Conservation (phyloP, 2,329 filamentous ascomycete species). For the Exophiala spinifera region DNA sequence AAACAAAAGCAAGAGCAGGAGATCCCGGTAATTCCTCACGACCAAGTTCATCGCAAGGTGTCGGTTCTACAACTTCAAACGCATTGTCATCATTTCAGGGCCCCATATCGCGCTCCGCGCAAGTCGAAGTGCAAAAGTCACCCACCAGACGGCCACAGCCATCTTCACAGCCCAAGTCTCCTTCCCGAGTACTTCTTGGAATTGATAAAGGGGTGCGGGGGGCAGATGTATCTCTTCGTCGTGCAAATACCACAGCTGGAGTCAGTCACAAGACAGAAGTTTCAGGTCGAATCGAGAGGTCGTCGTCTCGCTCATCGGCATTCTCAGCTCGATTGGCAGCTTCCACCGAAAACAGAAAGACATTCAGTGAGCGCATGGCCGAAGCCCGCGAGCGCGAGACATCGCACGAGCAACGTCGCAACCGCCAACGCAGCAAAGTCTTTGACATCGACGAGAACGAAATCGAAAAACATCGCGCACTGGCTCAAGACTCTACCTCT, state of each 20-base stretch:
- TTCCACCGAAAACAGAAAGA: constrained; percentile 40
- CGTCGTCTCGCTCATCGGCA: constrained; percentile 26
- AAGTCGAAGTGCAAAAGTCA: constrained; percentile 74
- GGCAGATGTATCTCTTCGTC: constrained; percentile 78
- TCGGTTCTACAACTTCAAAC: constrained; percentile 27
- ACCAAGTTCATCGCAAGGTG: constrained; percentile 25
- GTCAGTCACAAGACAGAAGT: constrained; percentile 5
- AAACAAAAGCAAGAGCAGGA: constrained; percentile 50
- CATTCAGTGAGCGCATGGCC: constrained; percentile 83
- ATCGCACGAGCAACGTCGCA: constrained; percentile 37
- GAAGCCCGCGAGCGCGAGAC: constrained; percentile 55
- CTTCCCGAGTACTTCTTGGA: constrained; percentile 74
- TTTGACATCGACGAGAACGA: constrained; percentile 45
- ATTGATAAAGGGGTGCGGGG: constrained; percentile 85
- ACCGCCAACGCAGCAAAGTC: constrained; percentile 41
- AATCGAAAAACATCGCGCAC: constrained; percentile 41
- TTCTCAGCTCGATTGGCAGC: constrained; percentile 25
- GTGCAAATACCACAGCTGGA: constrained; percentile 47
- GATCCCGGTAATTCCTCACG: constrained; percentile 21
- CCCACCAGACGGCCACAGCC: constrained; percentile 53
- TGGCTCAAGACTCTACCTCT: constrained; percentile 33
- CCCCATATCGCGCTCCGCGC: constrained; percentile 22
- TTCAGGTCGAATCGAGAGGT: constrained; percentile 8
- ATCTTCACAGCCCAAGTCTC: constrained; percentile 62
- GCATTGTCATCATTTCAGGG: constrained; percentile 20